phyloP scores from a whole-genome alignment of 805 yeast species.

The Danielozyma ontarioensis region DNA sequence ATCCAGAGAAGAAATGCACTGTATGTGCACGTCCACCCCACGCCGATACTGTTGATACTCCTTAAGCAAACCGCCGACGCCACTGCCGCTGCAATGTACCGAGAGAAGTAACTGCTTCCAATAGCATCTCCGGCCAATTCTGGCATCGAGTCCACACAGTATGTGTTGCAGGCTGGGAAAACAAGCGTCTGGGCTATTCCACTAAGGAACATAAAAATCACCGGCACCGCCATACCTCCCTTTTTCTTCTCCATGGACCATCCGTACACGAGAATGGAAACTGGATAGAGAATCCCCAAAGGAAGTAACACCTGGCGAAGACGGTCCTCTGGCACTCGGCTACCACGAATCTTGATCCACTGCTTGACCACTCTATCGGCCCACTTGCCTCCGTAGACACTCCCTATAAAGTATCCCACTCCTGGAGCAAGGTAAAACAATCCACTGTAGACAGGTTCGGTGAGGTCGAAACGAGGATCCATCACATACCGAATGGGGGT shows the following conservation, averaged over 20 bases:
- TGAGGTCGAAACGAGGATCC: slow-evolving; percentile 49
- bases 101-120: slow-evolving; percentile 46
- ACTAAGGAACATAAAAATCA: slow-evolving; percentile 41
- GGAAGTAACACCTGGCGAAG: slow-evolving; percentile 35
- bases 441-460: slow-evolving; percentile 45
- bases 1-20: slow-evolving; percentile 38
- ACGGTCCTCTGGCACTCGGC: slow-evolving; percentile 50
- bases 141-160: slow-evolving; percentile 56
- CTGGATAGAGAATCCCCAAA: slow-evolving; percentile 42
- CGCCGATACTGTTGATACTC: slow-evolving; percentile 44
- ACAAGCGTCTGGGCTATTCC: slow-evolving; percentile 49
- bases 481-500: slow-evolving; percentile 55
- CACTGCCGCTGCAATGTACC: slow-evolving; percentile 48
- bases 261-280: slow-evolving; percentile 44
- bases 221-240: slow-evolving; percentile 55
- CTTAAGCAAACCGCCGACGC: slow-evolving; percentile 46
- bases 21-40: slow-evolving; percentile 54
- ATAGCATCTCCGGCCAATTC: slow-evolving; percentile 51
- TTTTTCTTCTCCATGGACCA: slow-evolving; percentile 45
- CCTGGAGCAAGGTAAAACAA: slow-evolving; percentile 57
- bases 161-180: slow-evolving; percentile 51
- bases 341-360: slow-evolving; percentile 37
- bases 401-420: slow-evolving; percentile 46
- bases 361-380: slow-evolving; percentile 45
- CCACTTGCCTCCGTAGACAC: slow-evolving; percentile 47